phyloP scores from a whole-genome alignment of 805 yeast genomes.

The Nematodospora valgi region DNA sequence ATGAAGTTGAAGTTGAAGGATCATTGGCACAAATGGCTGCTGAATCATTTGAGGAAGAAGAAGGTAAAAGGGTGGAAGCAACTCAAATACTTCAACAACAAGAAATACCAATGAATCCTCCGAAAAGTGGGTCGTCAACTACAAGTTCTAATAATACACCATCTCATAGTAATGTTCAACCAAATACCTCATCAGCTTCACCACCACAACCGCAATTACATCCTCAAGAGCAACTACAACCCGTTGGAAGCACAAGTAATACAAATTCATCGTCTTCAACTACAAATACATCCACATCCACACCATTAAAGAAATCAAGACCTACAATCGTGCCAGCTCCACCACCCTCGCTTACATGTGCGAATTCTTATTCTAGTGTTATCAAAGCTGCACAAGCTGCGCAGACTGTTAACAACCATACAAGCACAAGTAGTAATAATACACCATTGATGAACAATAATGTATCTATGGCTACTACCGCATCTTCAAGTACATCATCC shows the following conservation, averaged over 20 bases:
- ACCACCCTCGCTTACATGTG: slow-evolving; percentile 18
- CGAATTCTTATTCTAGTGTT: slow-evolving; percentile 19
- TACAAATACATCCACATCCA: slow-evolving; percentile 10
- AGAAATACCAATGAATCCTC: neutral
- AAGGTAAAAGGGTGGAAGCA: slow-evolving; percentile 8
- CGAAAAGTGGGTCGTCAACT: too few relatives aligned
- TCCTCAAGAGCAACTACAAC: slow-evolving; percentile 11
- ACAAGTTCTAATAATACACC: slow-evolving; percentile 1
- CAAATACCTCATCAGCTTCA: slow-evolving; percentile 6
- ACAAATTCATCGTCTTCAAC: slow-evolving; percentile 2
- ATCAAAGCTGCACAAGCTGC: slow-evolving; percentile 18
- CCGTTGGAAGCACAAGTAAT: neutral
- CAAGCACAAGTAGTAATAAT: slow-evolving; percentile 7
- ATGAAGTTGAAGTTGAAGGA: slow-evolving; percentile 20
- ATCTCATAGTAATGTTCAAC: neutral
- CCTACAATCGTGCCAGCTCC: slow-evolving; percentile 19
- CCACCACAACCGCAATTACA: slow-evolving; percentile 12
- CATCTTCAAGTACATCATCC: slow-evolving; percentile 10
- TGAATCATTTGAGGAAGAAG: slow-evolving; percentile 15
- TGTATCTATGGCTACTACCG: slow-evolving; percentile 8
- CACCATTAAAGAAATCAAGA: slow-evolving; percentile 16
- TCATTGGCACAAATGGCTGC: slow-evolving; percentile 20
- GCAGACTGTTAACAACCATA: neutral
- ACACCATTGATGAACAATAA: slow-evolving; percentile 10
- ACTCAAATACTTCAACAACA: neutral